Evolutionary conservation across 495 filamentous ascomycete species (phyloP).

Genomic region (Hypoxylon perforatum): DNA sequence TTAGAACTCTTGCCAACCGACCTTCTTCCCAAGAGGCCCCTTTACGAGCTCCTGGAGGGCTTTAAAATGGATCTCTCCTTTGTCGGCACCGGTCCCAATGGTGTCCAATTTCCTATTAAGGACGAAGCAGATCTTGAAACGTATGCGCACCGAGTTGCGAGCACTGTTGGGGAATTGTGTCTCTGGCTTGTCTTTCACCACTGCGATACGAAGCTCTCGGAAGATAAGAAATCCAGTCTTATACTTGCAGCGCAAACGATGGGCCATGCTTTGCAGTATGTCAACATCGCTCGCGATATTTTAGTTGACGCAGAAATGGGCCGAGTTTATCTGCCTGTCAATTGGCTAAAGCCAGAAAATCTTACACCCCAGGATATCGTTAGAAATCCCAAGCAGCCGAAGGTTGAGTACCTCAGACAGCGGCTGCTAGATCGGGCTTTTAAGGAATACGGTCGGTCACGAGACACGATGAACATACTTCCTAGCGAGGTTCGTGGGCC

Average conservation of each 20-base stretch:
- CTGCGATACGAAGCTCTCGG: conserved; percentile 42
- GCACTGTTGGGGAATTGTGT: conserved; percentile 74
- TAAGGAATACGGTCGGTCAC: conserved; percentile 59
- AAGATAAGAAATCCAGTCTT: conserved; percentile 40
- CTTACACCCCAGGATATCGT: conserved; percentile 65
- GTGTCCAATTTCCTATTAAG: conserved; percentile 60
- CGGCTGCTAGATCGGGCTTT: conserved; percentile 68
- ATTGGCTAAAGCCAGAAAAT: conserved; percentile 67
- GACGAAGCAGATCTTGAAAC: conserved; percentile 64
- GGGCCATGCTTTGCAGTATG: conserved; percentile 75
- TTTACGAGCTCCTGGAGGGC: conserved; percentile 69
- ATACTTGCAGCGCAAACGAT: conserved; percentile 65
- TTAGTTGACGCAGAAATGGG: conserved; percentile 67
- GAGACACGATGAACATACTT: conserved; percentile 64
- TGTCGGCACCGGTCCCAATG: conserved; percentile 14
- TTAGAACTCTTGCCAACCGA: conserved; percentile 64
- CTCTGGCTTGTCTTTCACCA: conserved; percentile 70
- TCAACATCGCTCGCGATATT: conserved; percentile 78
- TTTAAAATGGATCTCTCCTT: conserved; percentile 72
- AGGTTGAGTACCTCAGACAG: conserved; percentile 59
- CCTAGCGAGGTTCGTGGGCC: conserved; percentile 67
- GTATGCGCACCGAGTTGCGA: conserved; percentile 71
- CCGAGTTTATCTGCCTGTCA: conserved; percentile 70
- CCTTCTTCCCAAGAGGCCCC: conserved; percentile 61
- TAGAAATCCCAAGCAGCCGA: conserved; percentile 51